Percentiles rank a stretch among this genome's conserved stretches.
Evolutionary conservation across 371 early-diverging fungal genomes (phyloP).

Genomic region (Haplosporangium sp.): DNA sequence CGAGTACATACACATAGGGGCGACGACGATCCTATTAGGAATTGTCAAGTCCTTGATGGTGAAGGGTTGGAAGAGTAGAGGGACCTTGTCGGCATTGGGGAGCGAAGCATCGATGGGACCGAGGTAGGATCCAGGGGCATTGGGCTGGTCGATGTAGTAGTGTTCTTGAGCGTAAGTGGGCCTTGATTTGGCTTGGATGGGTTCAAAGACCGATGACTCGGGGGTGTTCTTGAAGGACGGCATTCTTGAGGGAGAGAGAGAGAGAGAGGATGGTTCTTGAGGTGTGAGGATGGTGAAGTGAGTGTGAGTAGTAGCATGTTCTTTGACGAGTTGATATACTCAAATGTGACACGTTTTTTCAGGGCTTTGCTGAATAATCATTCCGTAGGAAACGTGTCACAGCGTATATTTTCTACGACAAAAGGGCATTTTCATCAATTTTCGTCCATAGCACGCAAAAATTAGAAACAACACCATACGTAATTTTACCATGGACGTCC

Average conservation of each 20-base stretch:
- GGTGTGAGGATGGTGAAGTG: background rate
- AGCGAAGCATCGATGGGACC: constrained; percentile 41
- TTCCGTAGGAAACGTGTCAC: constrained; percentile 26
- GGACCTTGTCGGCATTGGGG: constrained; percentile 35
- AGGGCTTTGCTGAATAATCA: constrained; percentile 23
- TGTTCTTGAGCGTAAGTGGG: constrained; percentile 36
- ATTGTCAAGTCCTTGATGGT: constrained; percentile 68
- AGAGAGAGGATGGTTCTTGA: background rate
- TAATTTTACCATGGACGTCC: no score
- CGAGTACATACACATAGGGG: constrained; percentile 87
- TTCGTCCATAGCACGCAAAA: no score
- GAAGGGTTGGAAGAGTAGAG: constrained; percentile 74
- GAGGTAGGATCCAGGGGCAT: constrained; percentile 37
- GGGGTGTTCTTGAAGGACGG: constrained; percentile 17
- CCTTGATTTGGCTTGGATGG: constrained; percentile 21
- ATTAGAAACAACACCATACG: no score
- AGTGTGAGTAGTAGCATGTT: constrained; percentile 1
- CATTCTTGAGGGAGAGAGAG: constrained; percentile 14
- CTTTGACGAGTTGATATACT: constrained; percentile 24
- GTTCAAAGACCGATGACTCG: constrained; percentile 29
- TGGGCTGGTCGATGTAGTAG: constrained; percentile 41
- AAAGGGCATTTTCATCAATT: no score
- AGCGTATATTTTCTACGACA: background rate
- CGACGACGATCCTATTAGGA: constrained; percentile 82
- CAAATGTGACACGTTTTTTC: constrained; percentile 40